phyloP scores from a whole-genome alignment of 257 asterid genomes.

The Nicotiana obtusifolia region DNA sequence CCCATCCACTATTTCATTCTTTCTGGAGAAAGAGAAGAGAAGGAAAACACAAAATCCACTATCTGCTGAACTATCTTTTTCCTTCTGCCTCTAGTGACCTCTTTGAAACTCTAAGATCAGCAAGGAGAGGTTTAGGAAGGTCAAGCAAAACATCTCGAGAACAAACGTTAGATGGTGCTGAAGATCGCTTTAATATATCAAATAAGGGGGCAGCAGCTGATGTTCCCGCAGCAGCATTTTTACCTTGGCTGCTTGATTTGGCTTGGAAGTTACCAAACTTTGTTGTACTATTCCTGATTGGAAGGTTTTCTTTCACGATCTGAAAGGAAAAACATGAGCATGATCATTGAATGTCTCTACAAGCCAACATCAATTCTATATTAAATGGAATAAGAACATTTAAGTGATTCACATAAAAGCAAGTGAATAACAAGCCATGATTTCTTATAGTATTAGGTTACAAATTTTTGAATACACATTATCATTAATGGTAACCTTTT shows the following conservation, averaged over 20 bases:
- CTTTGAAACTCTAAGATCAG: conserved; percentile 55
- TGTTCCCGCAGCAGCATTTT: conserved; percentile 8
- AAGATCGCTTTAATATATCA: conserved; percentile 61
- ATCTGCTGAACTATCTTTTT: conserved; percentile 20
- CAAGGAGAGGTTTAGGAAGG: conserved; percentile 45
- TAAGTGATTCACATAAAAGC: background rate
- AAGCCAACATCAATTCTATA: background rate
- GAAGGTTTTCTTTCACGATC: conserved; percentile 21
- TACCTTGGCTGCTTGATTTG: conserved; percentile 19
- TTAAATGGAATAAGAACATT: background rate
- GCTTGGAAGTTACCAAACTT: conserved; percentile 19
- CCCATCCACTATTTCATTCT: background rate
- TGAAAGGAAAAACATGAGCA: conserved; percentile 12
- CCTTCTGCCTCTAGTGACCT: conserved; percentile 39
- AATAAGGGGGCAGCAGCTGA: conserved; percentile 38
- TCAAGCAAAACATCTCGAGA: conserved; percentile 35
- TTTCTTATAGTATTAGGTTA: background rate
- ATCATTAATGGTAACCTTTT: background rate
- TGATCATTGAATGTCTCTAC: background rate
- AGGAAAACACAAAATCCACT: background rate
- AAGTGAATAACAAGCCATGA: background rate
- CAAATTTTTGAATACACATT: background rate
- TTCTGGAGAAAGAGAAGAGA: background rate
- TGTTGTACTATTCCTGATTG: conserved; percentile 13
- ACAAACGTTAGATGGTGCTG: conserved; percentile 25